phyloP scores from a whole-genome alignment of 495 filamentous ascomycete species.

The Aspergillus indologenus region DNA sequence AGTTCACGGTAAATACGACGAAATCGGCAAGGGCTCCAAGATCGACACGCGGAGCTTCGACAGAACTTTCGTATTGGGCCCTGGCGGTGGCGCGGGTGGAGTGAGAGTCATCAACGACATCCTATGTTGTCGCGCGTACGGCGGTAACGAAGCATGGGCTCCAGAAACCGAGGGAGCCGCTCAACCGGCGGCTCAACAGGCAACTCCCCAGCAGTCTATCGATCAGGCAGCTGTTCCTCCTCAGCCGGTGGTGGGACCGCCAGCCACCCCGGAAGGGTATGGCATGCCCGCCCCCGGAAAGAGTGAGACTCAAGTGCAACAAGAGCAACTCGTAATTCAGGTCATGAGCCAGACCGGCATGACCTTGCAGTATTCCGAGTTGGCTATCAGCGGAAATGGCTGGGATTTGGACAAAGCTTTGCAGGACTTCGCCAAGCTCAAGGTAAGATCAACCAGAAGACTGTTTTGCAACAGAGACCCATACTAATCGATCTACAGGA shows the following conservation, averaged over 20 bases:
- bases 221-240: slow-evolving; percentile 3
- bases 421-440: slow-evolving; percentile 59
- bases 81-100: slow-evolving; percentile 57
- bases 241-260: slow-evolving; percentile 13
- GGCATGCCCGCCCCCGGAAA: slow-evolving; percentile 41
- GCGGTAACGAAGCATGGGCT: slow-evolving; percentile 59
- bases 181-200: slow-evolving; percentile 10
- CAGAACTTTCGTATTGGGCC: slow-evolving; percentile 78
- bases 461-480: neutral
- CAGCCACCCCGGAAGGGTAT: slow-evolving; percentile 38
- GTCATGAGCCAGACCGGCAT: slow-evolving; percentile 67
- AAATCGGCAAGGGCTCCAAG: slow-evolving; percentile 51
- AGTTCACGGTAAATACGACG: slow-evolving; percentile 80
- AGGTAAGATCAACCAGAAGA: slow-evolving; percentile 28
- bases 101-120: slow-evolving; percentile 82
- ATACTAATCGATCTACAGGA: slow-evolving; percentile 28
- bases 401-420: slow-evolving; percentile 73
- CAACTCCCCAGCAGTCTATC: neutral
- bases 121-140: slow-evolving; percentile 64
- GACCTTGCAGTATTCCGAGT: slow-evolving; percentile 66
- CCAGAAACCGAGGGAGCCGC: slow-evolving; percentile 35
- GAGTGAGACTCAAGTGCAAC: slow-evolving; percentile 44
- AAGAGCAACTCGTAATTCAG: slow-evolving; percentile 62
- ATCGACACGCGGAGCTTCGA: slow-evolving; percentile 74
- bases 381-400: slow-evolving; percentile 66